These are phyloP conservation scores for Suillus fuscotomentosus DNA, from an alignment of 768 basidiomycete genomes.

Conservation along the genomic window DNA sequence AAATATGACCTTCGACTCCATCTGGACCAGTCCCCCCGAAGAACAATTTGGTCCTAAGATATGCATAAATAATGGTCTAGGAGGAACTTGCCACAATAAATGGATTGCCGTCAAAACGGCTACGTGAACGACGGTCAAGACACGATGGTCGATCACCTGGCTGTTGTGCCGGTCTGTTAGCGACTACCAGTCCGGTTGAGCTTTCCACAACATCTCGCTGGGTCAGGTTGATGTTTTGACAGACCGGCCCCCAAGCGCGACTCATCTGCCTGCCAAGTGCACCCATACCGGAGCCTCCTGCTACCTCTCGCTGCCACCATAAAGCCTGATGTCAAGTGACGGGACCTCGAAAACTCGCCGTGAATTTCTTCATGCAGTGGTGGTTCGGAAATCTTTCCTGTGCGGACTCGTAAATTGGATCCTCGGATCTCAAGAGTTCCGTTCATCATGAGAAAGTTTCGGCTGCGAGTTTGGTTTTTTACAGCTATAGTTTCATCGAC, in stretches of 20 bases:
- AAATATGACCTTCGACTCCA: too few species aligned
- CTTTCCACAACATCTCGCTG: neutral
- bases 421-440: too few species aligned
- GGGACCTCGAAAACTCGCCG: neutral
- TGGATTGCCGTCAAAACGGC: neutral
- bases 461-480: too few species aligned
- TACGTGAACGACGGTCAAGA: neutral
- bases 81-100: neutral
- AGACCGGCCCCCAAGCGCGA: neutral
- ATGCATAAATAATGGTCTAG: too few species aligned
- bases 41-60: too few species aligned
- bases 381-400: too few species aligned
- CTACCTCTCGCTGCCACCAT: neutral
- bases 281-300: neutral
- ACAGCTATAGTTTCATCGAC: too few species aligned
- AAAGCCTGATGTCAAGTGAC: neutral
- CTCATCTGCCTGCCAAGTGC: neutral
- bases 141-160: neutral
- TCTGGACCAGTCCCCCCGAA: too few species aligned
- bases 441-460: too few species aligned
- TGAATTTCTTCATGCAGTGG: neutral
- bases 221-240: neutral
- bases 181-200: neutral
- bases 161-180: neutral
- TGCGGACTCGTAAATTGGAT: too few species aligned